phyloP scores from a whole-genome alignment of 192 early-diverging fungal genomes.

The Funneliformis geosporum region DNA sequence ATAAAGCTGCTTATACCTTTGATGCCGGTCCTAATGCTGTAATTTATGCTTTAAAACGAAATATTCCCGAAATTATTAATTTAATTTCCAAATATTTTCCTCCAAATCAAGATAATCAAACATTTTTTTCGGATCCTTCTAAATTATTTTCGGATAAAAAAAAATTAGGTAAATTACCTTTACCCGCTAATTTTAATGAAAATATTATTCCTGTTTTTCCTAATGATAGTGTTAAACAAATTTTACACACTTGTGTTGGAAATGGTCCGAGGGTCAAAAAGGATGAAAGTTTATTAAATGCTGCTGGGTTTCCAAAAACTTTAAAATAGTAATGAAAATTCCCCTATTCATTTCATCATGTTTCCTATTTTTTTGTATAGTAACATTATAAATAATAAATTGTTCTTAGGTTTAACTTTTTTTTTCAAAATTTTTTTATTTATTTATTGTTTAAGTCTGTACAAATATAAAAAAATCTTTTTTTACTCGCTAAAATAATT shows the following conservation, averaged over 20 bases:
- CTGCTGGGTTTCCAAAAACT: constrained; percentile 63
- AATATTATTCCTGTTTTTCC: constrained; percentile 63
- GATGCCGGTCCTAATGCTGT: constrained; percentile 99
- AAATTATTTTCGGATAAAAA: constrained; percentile 35
- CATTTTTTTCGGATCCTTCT: constrained; percentile 62
- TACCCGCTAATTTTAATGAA: constrained; percentile 55
- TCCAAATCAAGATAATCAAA: constrained; percentile 38
- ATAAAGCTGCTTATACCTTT: constrained; percentile 94
- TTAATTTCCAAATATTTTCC: constrained; percentile 89
- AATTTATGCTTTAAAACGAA: constrained; percentile 80
- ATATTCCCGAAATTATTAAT: constrained; percentile 84
- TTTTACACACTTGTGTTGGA: constrained; percentile 89
- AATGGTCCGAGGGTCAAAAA: constrained; percentile 90
- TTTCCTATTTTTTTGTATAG: too few species aligned
- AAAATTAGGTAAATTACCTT: constrained; percentile 34
- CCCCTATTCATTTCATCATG: too few species aligned
- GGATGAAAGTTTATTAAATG: constrained; percentile 54
- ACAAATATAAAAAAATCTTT: too few species aligned
- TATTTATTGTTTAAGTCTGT: too few species aligned
- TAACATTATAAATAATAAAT: too few species aligned
- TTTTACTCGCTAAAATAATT: too few species aligned
- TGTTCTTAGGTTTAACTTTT: too few species aligned
- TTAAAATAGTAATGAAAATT: constrained; percentile 11
- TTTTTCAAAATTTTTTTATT: too few species aligned
- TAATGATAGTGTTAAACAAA: constrained; percentile 74